A percentile compares a stretch with the other conserved stretches of the same genome.
Conservation (phyloP, 1,284 basidiomycete genomes). For the Stereum hirsutum region DNA sequence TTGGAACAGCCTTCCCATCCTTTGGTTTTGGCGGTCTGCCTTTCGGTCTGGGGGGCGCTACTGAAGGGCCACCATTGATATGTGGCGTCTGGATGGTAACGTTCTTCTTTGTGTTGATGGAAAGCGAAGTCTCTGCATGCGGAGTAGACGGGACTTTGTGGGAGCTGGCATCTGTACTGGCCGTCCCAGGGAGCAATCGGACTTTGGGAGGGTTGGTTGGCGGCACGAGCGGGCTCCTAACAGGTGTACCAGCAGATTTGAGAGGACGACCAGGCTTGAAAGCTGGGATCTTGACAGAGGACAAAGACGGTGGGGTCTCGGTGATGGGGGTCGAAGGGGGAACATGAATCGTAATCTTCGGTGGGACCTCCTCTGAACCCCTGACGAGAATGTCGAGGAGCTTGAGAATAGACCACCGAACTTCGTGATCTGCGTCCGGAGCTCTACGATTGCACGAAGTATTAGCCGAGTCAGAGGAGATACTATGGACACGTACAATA, state of each 20-base stretch:
- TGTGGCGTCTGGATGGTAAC: constrained; percentile 4
- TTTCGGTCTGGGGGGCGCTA: constrained; percentile 8
- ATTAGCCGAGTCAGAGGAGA: constrained; percentile 1
- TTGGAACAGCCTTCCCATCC: constrained; percentile 41
- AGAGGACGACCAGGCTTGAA: constrained; percentile 29
- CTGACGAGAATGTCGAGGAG: constrained; percentile 86
- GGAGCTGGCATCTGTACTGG: constrained; percentile 13
- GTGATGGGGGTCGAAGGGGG: constrained; percentile 67
- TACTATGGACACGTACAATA: constrained; percentile 46
- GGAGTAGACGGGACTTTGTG: constrained; percentile 2
- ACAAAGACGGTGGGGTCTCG: constrained; percentile 48
- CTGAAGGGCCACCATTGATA: too few relatives aligned
- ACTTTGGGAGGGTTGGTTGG: constrained; percentile 43
- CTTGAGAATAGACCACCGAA: constrained; percentile 88
- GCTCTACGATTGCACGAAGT: constrained; percentile 32
- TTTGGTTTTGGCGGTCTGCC: constrained; percentile 18
- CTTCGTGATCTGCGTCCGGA: constrained; percentile 74
- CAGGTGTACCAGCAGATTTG: constrained; percentile 33
- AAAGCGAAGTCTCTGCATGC: constrained; percentile 19
- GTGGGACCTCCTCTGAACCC: constrained; percentile 75
- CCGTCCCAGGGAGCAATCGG: constrained; percentile 32
- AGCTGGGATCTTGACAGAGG: constrained; percentile 37
- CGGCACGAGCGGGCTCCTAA: constrained; percentile 34
- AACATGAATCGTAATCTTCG: constrained; percentile 79
- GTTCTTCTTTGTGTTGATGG: constrained; percentile 15